Evolutionary conservation across 2,329 filamentous ascomycete species (phyloP), one percentile per base, ranked within the genome.

Genomic region (Ophiosphaerella korrae): DNA sequence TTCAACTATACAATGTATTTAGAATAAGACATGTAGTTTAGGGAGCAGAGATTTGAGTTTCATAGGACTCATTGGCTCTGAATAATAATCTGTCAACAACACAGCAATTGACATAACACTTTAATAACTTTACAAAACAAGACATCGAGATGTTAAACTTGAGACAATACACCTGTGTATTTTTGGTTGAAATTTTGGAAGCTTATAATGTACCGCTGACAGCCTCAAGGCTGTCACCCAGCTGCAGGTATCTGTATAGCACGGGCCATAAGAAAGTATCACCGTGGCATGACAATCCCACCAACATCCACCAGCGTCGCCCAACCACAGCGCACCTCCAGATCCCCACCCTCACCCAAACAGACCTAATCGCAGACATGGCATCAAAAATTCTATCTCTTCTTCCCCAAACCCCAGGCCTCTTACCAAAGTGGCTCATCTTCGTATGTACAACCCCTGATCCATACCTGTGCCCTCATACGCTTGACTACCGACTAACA

Each of bases 391-490:
- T 78, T 9, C 48, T 64, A 12, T 72, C 71, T 47, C 75, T 75
- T 58, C 70, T 80, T n/a, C 78, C 78, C 1, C 72, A 68, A 2
- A 58, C 66, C 37, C 73, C 76, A 41, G 84, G 85, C 33, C 68
- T 82, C 7, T 76, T 88, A 26, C 85, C 85, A 38, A 82, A 84
- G 74, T 88, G 84, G 84, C 82, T 88, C 8, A 76, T 87, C 58
- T 78, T 88, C 58, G 85, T 88, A 77, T 41, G 78, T 71, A 23
- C 33, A 35, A 2, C n/a, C 42, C 33, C 39, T 45, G 35, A 8
- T 9, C 23, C 33, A 16, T 21, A 29, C 14, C 32, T 3, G 2
- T 16, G 34, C 37, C 36, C 34, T 52, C 33, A 31, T 29, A 7
- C 24, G 2, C 12, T 11, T 11, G 11, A 7, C 34, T n/a, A 18